These are phyloP conservation scores for Fusarium sp. DNA, from an alignment of 2,329 filamentous ascomycete species.

Conservation along the genomic window DNA sequence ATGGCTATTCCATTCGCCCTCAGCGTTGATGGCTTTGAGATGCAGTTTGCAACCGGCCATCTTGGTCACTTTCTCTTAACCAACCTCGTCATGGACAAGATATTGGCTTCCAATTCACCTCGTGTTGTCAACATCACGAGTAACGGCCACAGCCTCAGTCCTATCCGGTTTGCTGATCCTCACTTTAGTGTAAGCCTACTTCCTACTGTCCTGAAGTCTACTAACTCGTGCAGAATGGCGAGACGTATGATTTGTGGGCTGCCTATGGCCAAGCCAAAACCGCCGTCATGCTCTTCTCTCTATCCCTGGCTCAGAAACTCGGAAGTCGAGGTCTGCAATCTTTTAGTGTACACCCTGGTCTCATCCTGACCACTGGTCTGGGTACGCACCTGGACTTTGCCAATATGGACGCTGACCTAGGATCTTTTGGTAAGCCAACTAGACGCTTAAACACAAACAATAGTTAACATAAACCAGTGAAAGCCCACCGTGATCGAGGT, in stretches of 20 bases:
- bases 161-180: conserved; percentile 49
- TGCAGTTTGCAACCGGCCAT: conserved; percentile 57
- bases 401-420: conserved; percentile 26
- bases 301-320: conserved; percentile 47
- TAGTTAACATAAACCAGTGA: conserved; percentile 7
- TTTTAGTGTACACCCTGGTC: conserved; percentile 50
- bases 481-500: conserved; percentile 36
- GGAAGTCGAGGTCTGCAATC: conserved; percentile 44
- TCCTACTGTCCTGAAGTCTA: not conserved
- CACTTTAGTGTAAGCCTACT: conserved; percentile 44
- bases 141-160: conserved; percentile 43
- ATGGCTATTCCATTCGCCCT: conserved; percentile 49
- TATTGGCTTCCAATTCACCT: conserved; percentile 48
- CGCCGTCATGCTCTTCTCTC: conserved; percentile 49
- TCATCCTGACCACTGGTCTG: conserved; percentile 39
- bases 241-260: conserved; percentile 46
- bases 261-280: conserved; percentile 54
- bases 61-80: conserved; percentile 58
- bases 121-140: conserved; percentile 56
- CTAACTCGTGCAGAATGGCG: conserved; percentile 44
- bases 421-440: conserved; percentile 24
- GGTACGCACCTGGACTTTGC: conserved; percentile 36
- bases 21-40: conserved; percentile 53
- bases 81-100: conserved; percentile 55
- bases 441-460: fast-evolving